Evolutionary conservation across 768 basidiomycete genomes (phyloP).

Genomic region (Tricholoma matsutake): DNA sequence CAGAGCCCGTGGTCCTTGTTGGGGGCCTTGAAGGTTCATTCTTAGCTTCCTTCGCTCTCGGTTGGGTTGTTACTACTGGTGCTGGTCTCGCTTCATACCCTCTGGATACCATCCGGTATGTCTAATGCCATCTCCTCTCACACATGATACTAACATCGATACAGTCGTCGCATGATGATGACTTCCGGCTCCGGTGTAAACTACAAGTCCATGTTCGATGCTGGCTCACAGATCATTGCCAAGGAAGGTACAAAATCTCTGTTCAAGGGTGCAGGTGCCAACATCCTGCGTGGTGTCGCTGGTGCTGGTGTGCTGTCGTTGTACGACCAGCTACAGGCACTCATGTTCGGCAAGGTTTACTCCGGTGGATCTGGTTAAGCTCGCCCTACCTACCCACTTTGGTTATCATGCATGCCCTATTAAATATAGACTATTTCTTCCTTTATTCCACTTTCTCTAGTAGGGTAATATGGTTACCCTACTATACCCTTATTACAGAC

Average conservation of each 20-base stretch:
- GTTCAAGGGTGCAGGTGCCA: constrained; percentile 98
- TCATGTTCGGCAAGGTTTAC: constrained; percentile 99
- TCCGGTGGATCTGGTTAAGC: constrained; percentile 70
- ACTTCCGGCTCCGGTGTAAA: constrained; percentile 92
- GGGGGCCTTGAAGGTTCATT: constrained; percentile 95
- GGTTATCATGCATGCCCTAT: constrained; percentile 14
- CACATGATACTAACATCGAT: constrained; percentile 13
- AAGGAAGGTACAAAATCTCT: constrained; percentile 96
- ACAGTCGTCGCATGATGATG: constrained; percentile 99
- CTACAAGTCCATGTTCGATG: constrained; percentile 99
- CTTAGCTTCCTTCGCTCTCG: constrained; percentile 94
- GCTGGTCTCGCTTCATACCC: constrained; percentile 98
- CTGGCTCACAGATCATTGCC: constrained; percentile 84
- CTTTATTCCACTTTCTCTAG: constrained; percentile 26
- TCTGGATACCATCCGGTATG: constrained; percentile 85
- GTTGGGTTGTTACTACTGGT: constrained; percentile 99
- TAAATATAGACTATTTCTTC: constrained; percentile 35
- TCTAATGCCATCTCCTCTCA: constrained; percentile 4
- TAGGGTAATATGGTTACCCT: constrained; percentile 34
- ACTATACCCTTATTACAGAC: constrained; percentile 38
- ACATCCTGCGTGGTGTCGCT: constrained; percentile 98
- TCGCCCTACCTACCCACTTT: constrained; percentile 14
- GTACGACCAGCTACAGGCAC: constrained; percentile 97
- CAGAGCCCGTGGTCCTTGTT: constrained; percentile 96
- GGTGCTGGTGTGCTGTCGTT: constrained; percentile 99